Evolutionary conservation across 2,329 filamentous ascomycete genomes (phyloP).

Genomic region (Parascedosporium putredinis): DNA sequence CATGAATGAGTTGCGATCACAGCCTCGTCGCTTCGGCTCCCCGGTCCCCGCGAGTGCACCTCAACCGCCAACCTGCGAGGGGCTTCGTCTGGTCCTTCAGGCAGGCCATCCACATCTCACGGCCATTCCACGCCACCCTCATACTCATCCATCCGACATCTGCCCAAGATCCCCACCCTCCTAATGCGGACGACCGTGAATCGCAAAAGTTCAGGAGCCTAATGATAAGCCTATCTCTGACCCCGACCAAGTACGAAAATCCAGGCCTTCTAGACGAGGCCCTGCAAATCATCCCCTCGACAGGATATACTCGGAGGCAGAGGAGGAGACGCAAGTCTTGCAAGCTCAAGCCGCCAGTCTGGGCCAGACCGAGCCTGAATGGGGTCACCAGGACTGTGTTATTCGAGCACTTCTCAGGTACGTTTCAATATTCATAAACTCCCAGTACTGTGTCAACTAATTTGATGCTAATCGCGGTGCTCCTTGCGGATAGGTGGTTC

Average conservation of each 20-base stretch:
- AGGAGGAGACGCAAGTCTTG: slow-evolving; percentile 83
- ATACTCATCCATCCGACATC: slow-evolving; percentile 38
- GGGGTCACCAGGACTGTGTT: slow-evolving; percentile 97
- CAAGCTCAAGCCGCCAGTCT: slow-evolving; percentile 82
- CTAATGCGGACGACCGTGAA: slow-evolving; percentile 50
- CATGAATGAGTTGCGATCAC: slow-evolving; percentile 60
- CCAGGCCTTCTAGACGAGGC: slow-evolving; percentile 90
- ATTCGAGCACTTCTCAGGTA: slow-evolving; percentile 77
- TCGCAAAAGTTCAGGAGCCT: slow-evolving; percentile 72
- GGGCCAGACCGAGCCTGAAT: slow-evolving; percentile 72
- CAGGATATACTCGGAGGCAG: slow-evolving; percentile 84
- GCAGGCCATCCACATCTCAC: slow-evolving; percentile 37
- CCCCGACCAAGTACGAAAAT: slow-evolving; percentile 92
- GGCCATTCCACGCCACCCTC: slow-evolving; percentile 30
- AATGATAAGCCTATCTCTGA: slow-evolving; percentile 74
- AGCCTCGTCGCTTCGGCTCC: slow-evolving; percentile 44
- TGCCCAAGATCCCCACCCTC: slow-evolving; percentile 60
- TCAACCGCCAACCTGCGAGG: slow-evolving; percentile 38
- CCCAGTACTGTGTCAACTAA: no score
- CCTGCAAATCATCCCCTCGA: slow-evolving; percentile 73
- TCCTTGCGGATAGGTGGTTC: slow-evolving; percentile 85
- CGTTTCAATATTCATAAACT: no score
- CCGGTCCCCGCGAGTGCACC: slow-evolving; percentile 38
- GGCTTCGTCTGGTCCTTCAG: slow-evolving; percentile 25
- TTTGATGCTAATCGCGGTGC: no score